These are phyloP conservation scores for Juglanconis oblonga DNA, from an alignment of 2,329 filamentous ascomycete species.

Conservation along the genomic window DNA sequence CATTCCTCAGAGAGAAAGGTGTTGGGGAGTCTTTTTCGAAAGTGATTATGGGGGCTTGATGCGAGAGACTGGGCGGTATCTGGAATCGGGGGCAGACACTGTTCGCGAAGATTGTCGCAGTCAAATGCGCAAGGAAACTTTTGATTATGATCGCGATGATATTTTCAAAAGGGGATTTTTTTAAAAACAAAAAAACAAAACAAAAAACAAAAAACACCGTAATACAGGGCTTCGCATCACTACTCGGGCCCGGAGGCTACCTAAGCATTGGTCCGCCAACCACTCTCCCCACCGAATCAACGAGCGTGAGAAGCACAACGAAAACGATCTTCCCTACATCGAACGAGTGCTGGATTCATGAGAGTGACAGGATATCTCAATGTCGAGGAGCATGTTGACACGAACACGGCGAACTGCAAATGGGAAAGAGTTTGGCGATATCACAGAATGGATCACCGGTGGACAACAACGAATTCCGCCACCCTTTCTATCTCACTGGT, in stretches of 20 bases:
- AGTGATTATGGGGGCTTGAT: slow-evolving; percentile 31
- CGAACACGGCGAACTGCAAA: not conserved
- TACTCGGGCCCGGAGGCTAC: too few relatives aligned
- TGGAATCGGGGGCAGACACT: too few relatives aligned
- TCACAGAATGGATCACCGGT: too few relatives aligned
- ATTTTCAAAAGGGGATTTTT: too few relatives aligned
- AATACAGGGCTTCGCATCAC: too few relatives aligned
- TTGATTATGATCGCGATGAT: too few relatives aligned
- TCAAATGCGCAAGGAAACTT: not conserved
- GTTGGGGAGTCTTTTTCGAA: slow-evolving; percentile 42
- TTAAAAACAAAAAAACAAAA: too few relatives aligned
- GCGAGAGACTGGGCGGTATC: not conserved
- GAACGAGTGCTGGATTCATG: not conserved
- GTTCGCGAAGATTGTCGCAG: too few relatives aligned
- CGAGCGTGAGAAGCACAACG: not conserved
- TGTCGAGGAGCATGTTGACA: not conserved
- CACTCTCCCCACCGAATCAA: not conserved
- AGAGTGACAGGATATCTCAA: not conserved
- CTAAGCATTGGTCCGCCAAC: too few relatives aligned
- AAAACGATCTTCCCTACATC: not conserved
- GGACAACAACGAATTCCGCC: not conserved
- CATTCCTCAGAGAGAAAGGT: slow-evolving; percentile 44
- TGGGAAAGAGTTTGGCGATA: not conserved
- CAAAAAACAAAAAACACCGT: too few relatives aligned
- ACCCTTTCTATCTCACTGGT: not conserved